phyloP scores from a whole-genome alignment of 352 stramenopile genomes.

The Elongisporangium anandrum region DNA sequence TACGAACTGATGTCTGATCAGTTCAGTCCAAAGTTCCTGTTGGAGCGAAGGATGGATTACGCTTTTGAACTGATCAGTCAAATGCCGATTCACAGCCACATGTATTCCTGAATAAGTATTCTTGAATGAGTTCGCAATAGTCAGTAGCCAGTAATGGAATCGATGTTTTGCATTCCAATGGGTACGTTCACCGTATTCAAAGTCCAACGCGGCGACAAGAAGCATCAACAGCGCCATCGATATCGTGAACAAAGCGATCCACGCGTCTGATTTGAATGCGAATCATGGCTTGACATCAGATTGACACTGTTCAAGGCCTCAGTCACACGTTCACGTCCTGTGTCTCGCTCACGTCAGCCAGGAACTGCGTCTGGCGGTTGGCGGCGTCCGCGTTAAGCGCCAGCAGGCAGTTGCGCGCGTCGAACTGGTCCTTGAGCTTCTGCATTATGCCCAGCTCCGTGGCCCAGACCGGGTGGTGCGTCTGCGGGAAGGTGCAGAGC shows the following conservation, averaged over 20 bases:
- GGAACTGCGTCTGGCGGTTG: conserved; percentile 42
- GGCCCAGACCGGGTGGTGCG: conserved; percentile 70
- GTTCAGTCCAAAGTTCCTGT: conserved; percentile 11
- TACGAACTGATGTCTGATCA: conserved; percentile 15
- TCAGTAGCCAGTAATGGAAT: no score
- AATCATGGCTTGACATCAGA: no score
- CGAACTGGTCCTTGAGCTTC: conserved; percentile 77
- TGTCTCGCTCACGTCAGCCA: conserved; percentile 76
- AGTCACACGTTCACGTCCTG: conserved; percentile 83
- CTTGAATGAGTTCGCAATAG: no score
- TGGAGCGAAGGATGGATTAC: conserved; percentile 11
- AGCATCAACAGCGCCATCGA: no score
- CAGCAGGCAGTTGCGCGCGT: conserved; percentile 67
- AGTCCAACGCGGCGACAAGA: no score
- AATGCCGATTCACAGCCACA: conserved; percentile 14
- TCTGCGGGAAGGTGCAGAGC: conserved; percentile 65
- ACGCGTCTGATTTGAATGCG: no score
- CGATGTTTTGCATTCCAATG: no score
- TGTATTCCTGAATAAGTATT: conserved; percentile 8
- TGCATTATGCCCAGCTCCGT: conserved; percentile 77
- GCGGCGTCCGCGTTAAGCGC: conserved; percentile 39
- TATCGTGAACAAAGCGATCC: no score
- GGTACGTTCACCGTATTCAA: no score
- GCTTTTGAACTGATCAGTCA: conserved; percentile 11
- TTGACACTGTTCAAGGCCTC: no score